Evolutionary conservation across 163 green algal species (phyloP).

Genomic region (Prototheca cutis): DNA sequence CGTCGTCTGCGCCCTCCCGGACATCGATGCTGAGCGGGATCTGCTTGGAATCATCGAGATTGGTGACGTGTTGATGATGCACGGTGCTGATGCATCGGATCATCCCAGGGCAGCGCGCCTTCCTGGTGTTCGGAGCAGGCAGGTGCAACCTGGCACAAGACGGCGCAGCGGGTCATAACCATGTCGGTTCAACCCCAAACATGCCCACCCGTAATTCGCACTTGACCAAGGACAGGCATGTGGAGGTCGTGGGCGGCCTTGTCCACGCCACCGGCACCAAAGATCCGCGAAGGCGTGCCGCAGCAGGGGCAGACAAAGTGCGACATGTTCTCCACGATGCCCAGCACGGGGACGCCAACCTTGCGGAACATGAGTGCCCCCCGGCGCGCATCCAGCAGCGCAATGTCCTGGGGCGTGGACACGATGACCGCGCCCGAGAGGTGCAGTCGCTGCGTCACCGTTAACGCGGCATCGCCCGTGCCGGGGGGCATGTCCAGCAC

Average conservation of each 20-base stretch:
- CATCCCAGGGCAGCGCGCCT: too few relatives aligned
- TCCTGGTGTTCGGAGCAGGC: too few relatives aligned
- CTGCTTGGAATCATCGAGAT: conserved; percentile 20
- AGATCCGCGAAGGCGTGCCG: conserved; percentile 63
- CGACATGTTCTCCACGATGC: conserved; percentile 93
- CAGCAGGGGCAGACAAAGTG: conserved; percentile 68
- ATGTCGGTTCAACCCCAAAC: too few relatives aligned
- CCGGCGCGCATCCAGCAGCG: conserved; percentile 68
- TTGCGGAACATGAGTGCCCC: conserved; percentile 78
- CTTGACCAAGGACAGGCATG: conserved; percentile 67
- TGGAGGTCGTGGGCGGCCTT: conserved; percentile 51
- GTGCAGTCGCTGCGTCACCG: conserved; percentile 68
- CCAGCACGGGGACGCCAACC: conserved; percentile 57
- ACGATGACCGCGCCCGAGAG: conserved; percentile 85
- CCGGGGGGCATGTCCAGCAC: conserved; percentile 93
- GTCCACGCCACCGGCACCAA: conserved; percentile 60
- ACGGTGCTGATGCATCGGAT: too few relatives aligned
- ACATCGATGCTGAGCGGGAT: conserved; percentile 55
- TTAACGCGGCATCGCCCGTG: conserved; percentile 38
- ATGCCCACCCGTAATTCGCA: too few relatives aligned
- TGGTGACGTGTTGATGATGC: background rate
- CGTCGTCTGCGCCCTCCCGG: conserved; percentile 44
- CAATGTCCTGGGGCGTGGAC: conserved; percentile 84
- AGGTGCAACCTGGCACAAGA: too few relatives aligned
- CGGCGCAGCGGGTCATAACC: too few relatives aligned